Base-by-base conservation (phyloP, 1,284 basidiomycete genomes). In the Cutaneotrichosporon cutaneum region DNA sequence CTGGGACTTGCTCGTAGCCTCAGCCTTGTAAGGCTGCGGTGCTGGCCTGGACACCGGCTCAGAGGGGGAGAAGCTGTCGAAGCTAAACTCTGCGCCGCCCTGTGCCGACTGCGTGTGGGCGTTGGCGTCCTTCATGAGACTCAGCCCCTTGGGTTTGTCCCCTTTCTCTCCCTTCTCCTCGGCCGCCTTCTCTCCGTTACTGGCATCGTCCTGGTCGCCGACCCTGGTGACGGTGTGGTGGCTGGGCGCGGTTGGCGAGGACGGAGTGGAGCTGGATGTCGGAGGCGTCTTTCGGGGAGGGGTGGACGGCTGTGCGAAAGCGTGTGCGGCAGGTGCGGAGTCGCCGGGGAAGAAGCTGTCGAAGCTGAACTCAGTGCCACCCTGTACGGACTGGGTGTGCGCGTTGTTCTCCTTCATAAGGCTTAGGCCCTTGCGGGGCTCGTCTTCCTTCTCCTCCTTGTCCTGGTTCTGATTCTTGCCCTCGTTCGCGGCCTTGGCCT, bases 101-200 rank as follows among this genome's bases (percentile, higher is more conserved):
- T 58, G 57, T n/a, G 35, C 11, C 26, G 35, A 39, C 18, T 14
- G 21, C 26, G 35, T 26, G 24, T 59, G 27, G 11, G 26, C 22
- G 26, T 54, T 32, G 4, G 30, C 16, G 6, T 48, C 58, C 26
- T 54, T 54, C 52, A 54, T 60, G 22, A 54, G 45, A 13, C 45
- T 54, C n/a, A 27, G 42, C 24, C 21, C n/a, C 16, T 59, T 45
- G 39, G 39, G 39, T 8, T 44, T 14, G 53, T 81, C 82, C 42
- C 82, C 81, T 71, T 90, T 82, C 68, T 91, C 88, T 78, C 94
- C 95, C 68, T 87, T 89, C 68, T 94, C 89, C 70, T 87, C 10
- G 60, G 67, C 70, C 33, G 68, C 62, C 58, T 70, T 71, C 52
- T 68, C 68, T 54, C 63, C 56, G 36, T 72, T 47, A 16, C 45